These are phyloP conservation scores for Eucalyptus erythrocorys DNA, from an alignment of 345 rosid species.

Conservation along the genomic window DNA sequence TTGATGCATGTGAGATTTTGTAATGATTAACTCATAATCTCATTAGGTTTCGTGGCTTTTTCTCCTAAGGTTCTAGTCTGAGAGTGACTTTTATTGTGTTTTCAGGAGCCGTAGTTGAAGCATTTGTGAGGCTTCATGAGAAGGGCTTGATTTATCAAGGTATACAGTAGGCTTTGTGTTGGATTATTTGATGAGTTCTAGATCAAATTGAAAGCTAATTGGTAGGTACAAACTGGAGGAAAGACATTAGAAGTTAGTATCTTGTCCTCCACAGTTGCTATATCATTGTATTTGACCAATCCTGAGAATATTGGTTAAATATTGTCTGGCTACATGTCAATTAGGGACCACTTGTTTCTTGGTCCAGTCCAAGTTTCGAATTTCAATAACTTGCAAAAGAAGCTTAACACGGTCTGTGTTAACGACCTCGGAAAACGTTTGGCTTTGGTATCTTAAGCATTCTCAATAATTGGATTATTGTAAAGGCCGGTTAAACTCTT, in stretches of 20 bases:
- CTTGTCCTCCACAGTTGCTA: background rate
- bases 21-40: background rate
- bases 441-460: background rate
- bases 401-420: background rate
- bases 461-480: background rate
- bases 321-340: background rate
- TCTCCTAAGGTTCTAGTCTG: slow-evolving; percentile 5
- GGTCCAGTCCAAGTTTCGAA: background rate
- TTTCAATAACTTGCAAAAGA: background rate
- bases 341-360: background rate
- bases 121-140: slow-evolving; percentile 84
- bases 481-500: background rate
- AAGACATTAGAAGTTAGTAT: background rate
- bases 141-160: slow-evolving; percentile 97
- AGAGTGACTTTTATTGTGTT: slow-evolving; percentile 1
- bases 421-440: background rate
- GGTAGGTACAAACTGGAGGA: background rate
- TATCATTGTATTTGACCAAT: background rate
- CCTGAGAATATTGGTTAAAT: background rate
- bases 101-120: slow-evolving; percentile 89
- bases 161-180: background rate
- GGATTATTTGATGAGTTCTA: background rate
- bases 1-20: background rate
- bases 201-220: background rate
- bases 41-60: background rate